phyloP scores from a whole-genome alignment of 2,329 filamentous ascomycete species.

The Tolypocladium amazonense region DNA sequence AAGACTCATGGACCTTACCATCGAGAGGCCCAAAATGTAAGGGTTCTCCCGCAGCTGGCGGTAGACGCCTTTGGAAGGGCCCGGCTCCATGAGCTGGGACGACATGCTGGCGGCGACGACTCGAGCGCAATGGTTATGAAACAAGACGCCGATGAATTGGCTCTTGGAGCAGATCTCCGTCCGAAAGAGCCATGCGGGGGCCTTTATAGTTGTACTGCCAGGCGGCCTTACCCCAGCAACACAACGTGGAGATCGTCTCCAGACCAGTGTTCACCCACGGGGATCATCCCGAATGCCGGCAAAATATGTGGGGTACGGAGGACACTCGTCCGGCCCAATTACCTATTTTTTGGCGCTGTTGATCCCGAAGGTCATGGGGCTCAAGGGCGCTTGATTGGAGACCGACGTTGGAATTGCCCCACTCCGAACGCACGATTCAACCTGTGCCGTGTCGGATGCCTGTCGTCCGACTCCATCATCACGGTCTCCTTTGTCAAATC shows the following conservation, averaged over 20 bases:
- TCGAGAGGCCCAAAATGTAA: slow-evolving; percentile 27
- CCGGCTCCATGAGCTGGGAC: not conserved
- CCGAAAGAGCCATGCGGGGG: not conserved
- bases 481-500: not conserved
- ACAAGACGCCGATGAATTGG: not conserved
- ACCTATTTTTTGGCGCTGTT: not conserved
- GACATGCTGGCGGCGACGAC: not conserved
- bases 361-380: not conserved
- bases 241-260: not conserved
- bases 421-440: not conserved
- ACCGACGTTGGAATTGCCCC: not conserved
- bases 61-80: slow-evolving; percentile 5
- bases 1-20: not conserved
- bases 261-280: not conserved
- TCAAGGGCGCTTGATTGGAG: not conserved
- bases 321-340: not conserved
- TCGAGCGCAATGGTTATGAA: not conserved
- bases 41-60: slow-evolving; percentile 21
- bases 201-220: not conserved
- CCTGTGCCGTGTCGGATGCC: not conserved
- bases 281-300: not conserved
- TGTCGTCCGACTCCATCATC: not conserved
- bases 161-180: not conserved
- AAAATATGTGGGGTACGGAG: not conserved
- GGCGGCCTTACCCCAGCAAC: not conserved